Conservation (phyloP, 345 rosid species). For the Euphorbia pulcherrima region DNA sequence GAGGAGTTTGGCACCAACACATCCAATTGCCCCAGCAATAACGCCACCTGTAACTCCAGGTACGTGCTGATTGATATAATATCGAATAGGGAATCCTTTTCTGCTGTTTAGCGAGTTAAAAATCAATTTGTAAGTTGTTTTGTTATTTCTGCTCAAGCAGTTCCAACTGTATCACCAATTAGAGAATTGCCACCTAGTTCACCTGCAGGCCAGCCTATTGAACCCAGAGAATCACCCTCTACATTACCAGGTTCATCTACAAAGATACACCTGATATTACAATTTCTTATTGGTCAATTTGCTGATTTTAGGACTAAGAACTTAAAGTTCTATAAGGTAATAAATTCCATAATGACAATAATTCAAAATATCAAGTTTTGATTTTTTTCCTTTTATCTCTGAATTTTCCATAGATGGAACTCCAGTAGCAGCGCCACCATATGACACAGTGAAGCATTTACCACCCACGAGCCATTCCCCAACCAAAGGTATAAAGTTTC, state of each 20-base stretch:
- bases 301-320: background rate
- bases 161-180: constrained; percentile 12
- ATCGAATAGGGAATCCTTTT: background rate
- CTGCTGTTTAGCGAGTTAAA: background rate
- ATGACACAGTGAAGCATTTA: constrained; percentile 36
- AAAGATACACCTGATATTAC: constrained; percentile 8
- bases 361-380: background rate
- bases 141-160: constrained; percentile 21
- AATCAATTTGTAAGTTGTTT: constrained; percentile 2
- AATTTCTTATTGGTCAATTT: constrained; percentile 1
- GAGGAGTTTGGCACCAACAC: constrained; percentile 31
- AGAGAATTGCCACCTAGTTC: constrained; percentile 15
- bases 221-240: constrained; percentile 45
- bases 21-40: constrained; percentile 20
- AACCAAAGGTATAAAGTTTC: constrained; percentile 37
- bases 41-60: constrained; percentile 26
- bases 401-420: constrained; percentile 17
- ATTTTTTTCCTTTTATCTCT: background rate
- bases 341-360: background rate
- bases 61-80: background rate
- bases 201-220: constrained; percentile 22
- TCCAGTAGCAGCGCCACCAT: constrained; percentile 58
- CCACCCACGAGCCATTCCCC: constrained; percentile 38
- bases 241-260: constrained; percentile 43
- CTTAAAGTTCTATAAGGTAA: background rate